Conservation (phyloP, 106 monocot genomes). For the Dendrobium huoshanense region DNA sequence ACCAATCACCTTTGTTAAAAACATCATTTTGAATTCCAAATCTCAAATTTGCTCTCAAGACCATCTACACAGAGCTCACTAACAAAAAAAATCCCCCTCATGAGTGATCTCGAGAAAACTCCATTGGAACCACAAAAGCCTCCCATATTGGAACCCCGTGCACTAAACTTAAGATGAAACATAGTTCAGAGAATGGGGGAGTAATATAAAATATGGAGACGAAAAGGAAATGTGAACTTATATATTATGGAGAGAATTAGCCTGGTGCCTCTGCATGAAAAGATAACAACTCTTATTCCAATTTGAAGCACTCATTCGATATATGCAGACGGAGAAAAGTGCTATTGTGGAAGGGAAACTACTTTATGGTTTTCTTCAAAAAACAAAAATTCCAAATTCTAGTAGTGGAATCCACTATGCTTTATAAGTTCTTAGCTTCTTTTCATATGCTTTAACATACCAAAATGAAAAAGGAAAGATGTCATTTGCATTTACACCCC, state of each 20-base stretch:
- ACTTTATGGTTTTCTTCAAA: neutral
- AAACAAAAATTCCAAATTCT: conserved; percentile 5
- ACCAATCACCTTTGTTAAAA: too few species aligned
- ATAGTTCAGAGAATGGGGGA: neutral
- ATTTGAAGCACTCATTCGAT: neutral
- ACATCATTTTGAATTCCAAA: too few species aligned
- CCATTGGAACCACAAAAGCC: too few species aligned
- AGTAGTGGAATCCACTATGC: neutral
- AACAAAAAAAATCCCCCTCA: too few species aligned
- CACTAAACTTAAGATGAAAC: too few species aligned
- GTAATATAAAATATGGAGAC: neutral
- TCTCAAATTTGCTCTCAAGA: too few species aligned
- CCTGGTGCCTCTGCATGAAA: neutral
- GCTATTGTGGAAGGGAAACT: neutral
- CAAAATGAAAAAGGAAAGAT: neutral
- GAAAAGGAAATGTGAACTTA: neutral
- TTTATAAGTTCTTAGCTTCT: neutral
- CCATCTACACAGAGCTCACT: too few species aligned
- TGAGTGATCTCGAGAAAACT: too few species aligned
- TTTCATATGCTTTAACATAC: neutral
- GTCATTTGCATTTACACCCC: neutral
- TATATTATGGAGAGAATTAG: neutral
- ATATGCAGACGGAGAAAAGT: neutral
- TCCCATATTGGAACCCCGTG: too few species aligned
- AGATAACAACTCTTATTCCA: neutral